Percentiles rank a stretch among this genome's conserved stretches.
Conservation (phyloP, 2,329 filamentous ascomycete genomes). For the Periconia digitata region DNA sequence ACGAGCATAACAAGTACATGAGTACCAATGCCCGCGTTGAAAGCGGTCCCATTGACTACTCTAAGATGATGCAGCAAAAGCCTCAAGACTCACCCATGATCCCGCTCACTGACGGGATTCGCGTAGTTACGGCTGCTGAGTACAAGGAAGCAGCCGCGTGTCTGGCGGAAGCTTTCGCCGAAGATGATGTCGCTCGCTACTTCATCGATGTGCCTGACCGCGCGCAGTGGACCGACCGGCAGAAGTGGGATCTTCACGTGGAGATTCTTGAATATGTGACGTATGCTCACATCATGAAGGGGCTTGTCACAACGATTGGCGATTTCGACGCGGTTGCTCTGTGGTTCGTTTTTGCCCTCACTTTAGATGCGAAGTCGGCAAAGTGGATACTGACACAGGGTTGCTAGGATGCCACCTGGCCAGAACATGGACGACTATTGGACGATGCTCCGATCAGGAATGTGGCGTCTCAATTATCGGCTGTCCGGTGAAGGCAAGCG, state of each 20-base stretch:
- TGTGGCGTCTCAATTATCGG: constrained; percentile 76
- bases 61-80: constrained; percentile 27
- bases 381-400: background rate
- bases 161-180: constrained; percentile 75
- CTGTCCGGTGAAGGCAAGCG: constrained; percentile 70
- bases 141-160: constrained; percentile 70
- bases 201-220: constrained; percentile 72
- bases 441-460: constrained; percentile 71
- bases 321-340: constrained; percentile 78
- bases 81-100: constrained; percentile 2
- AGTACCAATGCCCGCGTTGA: constrained; percentile 25
- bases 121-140: constrained; percentile 65
- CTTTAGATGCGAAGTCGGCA: background rate
- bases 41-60: too few relatives aligned
- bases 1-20: constrained; percentile 38
- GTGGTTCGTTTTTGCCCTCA: constrained; percentile 59
- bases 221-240: constrained; percentile 62
- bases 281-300: constrained; percentile 73
- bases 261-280: constrained; percentile 77
- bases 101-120: constrained; percentile 54
- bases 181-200: constrained; percentile 74
- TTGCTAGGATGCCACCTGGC: constrained; percentile 70
- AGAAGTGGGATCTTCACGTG: constrained; percentile 75
- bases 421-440: constrained; percentile 72
- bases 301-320: constrained; percentile 73